A percentile compares a stretch with the other conserved stretches of the same genome.
These are phyloP conservation scores for Suillus plorans DNA, from an alignment of 768 basidiomycete genomes.

Conservation along the genomic window DNA sequence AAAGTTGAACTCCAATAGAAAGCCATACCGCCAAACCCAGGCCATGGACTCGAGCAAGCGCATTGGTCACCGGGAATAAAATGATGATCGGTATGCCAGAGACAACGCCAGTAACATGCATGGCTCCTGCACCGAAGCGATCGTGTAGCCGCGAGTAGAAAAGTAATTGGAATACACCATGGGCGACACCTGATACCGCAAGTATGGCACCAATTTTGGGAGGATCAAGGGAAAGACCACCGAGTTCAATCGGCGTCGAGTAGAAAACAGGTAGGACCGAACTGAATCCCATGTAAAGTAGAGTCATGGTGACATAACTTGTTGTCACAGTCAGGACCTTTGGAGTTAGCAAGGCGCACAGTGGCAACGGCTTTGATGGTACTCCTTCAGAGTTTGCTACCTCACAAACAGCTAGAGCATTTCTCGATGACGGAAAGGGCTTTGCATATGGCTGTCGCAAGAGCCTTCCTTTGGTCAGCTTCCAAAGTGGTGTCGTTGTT, in stretches of 20 bases:
- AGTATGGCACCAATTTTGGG: conserved; percentile 17
- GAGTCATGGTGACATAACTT: conserved; percentile 59
- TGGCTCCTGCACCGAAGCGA: conserved; percentile 53
- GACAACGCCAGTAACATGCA: conserved; percentile 51
- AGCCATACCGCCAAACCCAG: conserved; percentile 43
- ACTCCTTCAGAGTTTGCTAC: conserved; percentile 8
- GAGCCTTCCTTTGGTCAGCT: conserved; percentile 7
- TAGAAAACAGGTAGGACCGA: conserved; percentile 32
- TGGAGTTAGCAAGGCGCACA: conserved; percentile 45
- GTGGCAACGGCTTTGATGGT: conserved; percentile 34
- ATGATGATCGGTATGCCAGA: conserved; percentile 51
- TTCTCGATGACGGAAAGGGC: not conserved
- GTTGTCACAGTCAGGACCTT: conserved; percentile 51
- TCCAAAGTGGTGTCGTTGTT: not conserved
- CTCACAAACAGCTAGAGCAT: not conserved
- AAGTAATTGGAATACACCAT: conserved; percentile 58
- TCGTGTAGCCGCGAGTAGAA: conserved; percentile 58
- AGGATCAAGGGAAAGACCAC: conserved; percentile 10
- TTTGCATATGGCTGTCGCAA: not conserved
- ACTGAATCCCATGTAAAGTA: conserved; percentile 60
- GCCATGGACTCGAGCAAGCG: conserved; percentile 47
- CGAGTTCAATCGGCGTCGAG: conserved; percentile 15
- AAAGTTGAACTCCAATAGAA: conserved; percentile 42
- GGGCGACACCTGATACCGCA: conserved; percentile 48
- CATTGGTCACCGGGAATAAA: conserved; percentile 56